Evolutionary conservation across 2,329 filamentous ascomycete species (phyloP), one percentile per base, ranked within the genome.

Genomic region (Harringtonia aguacate): DNA sequence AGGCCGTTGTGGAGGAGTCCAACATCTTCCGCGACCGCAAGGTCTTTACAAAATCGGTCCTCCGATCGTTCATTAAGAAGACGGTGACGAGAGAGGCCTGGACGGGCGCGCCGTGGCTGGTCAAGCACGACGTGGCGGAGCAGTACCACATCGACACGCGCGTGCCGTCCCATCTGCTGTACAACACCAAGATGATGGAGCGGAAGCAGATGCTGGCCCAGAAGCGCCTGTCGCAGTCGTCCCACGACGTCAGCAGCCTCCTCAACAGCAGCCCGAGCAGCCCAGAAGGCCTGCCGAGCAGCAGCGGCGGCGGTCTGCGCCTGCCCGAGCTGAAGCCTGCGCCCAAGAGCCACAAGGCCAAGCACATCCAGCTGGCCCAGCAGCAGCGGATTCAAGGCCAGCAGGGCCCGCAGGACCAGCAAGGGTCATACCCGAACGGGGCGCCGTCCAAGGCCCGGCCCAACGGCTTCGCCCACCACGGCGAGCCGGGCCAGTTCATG

Each of bases 81-180:
- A 92, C 88, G 0, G 84, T 95, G n/a, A 84, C 81, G 2, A 73
- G 90, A 48, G 92, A 97, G 57, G 78, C 87, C 4, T 97, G 89
- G 87, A 90, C 81, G 48, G 90, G 90, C n/a, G 92, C 92, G 1
- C 90, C 92, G 0, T 98, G 92, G 92, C 68, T 94, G 44, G 90
- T 97, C 17, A 95, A 94, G 64, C 75, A 84, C 30, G 81, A 87
- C 43, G 80, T 77, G 47, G 92, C 92, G 1, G 77, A 79, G 37
- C 75, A 81, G 50, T 95, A 92, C 61, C 81, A 86, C 49, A 92
- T 98, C 50, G 82, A 87, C 48, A 88, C 80, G n/a, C 79, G 86
- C 43, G 79, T 97, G 13, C 92, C 92, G 8, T 75, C 80, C 41
- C 83, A 94, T 56, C 70, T 95, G 15, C 81, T 82, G 43, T 82